phyloP scores from a whole-genome alignment of 371 early-diverging fungal genomes.

The Mortierella sp. region DNA sequence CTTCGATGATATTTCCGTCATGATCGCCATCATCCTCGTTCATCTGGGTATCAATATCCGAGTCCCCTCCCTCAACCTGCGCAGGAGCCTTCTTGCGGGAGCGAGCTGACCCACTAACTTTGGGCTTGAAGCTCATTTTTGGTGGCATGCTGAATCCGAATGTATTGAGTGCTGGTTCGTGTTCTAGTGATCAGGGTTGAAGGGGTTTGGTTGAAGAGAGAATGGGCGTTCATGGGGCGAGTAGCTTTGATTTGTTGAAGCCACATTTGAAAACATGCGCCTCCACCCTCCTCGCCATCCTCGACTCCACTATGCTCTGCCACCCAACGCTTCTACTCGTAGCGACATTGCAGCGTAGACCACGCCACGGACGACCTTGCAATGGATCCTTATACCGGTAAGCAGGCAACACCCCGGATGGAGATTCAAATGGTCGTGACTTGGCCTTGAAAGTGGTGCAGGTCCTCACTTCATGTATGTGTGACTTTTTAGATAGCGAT shows the following conservation, averaged over 20 bases:
- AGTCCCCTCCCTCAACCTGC: conserved; percentile 20
- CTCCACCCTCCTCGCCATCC: neutral
- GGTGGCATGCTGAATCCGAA: conserved; percentile 31
- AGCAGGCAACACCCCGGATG: neutral
- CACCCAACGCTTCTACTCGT: neutral
- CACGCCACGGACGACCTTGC: neutral
- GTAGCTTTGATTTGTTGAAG: conserved; percentile 8
- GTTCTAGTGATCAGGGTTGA: too few relatives aligned
- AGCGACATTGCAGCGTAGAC: neutral
- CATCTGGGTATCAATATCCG: conserved; percentile 27
- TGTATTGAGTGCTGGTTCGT: neutral
- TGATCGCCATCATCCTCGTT: conserved; percentile 12
- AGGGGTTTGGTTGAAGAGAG: neutral
- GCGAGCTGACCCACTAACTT: conserved; percentile 26
- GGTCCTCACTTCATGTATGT: too few relatives aligned
- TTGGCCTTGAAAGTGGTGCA: too few relatives aligned
- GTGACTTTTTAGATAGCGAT: conserved; percentile 59
- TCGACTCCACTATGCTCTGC: neutral
- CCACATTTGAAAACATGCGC: conserved; percentile 32
- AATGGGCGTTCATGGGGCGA: neutral
- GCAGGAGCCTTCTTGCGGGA: conserved; percentile 25
- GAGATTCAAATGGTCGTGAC: neutral
- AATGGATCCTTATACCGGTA: conserved; percentile 49
- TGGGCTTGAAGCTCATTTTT: conserved; percentile 46
- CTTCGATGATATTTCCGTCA: conserved; percentile 37